Base-by-base conservation (phyloP, 2,329 filamentous ascomycete genomes). In the Rutstroemia sp. region DNA sequence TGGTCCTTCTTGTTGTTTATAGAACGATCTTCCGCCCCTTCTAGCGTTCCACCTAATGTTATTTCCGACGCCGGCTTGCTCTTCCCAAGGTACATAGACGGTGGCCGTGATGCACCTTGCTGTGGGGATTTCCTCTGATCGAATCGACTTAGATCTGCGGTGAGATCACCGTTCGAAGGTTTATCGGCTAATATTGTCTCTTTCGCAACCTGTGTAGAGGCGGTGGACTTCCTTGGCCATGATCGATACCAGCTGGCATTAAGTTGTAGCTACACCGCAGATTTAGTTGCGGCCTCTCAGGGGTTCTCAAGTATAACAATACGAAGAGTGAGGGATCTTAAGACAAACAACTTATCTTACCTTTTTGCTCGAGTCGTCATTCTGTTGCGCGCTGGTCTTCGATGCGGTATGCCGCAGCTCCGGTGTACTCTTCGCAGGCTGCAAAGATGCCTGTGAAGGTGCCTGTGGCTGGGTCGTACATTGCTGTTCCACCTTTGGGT, bases 171-270 rank as follows among this genome's bases (percentile, higher is more conserved):
- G 51, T 65, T 69, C n/a, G 58, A 60, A 9, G 65, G 54, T 56
- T 68, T 70, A 52, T 56, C 80, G 30, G 81, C 82, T 47, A 81
- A 70, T 27, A 86, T 84, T 12, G 78, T 81, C 67, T 86, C 82
- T 60, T 75, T 76, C 3, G 81, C 80, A 46, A 86, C 72, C 51
- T 82, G 79, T 5, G 78, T 84, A 8, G 81, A 85, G 27, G 82
- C 75, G 16, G 74, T 71, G 6, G 82, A 79, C 64, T 54, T 57
- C 25, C 78, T 73, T 17, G 80, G 78, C 80, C 80, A 84, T 17
- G 82, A 68, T 23, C 80, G 80, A 67, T 85, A 85, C 82, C 82
- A 86, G 67, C 81, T 84, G 21, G 59, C 58, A 19, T 63, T 67
- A 8, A 61, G 51, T 41, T 63, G 62, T n/a, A 66, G 39, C 64